Conservation (phyloP, 208 protist genomes). For the Porcisia hertigi region DNA sequence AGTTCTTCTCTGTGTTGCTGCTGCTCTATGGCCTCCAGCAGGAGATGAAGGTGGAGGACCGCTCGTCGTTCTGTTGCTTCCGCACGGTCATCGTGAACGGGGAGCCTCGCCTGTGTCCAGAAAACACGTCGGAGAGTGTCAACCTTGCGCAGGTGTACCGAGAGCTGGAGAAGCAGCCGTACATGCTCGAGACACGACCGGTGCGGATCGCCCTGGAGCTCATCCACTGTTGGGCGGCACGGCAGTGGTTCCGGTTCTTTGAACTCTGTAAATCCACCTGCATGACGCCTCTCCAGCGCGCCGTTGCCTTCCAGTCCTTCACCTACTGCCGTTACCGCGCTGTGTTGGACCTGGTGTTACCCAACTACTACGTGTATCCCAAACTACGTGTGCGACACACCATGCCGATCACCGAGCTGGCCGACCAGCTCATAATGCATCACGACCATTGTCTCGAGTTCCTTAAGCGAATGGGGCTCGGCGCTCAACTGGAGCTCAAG, state of each 20-base stretch:
- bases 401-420: constrained; percentile 44
- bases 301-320: constrained; percentile 84
- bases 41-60: constrained; percentile 73
- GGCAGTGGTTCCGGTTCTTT: constrained; percentile 82
- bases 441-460: constrained; percentile 56
- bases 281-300: constrained; percentile 70
- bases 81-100: constrained; percentile 29
- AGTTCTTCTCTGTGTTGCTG: constrained; percentile 80
- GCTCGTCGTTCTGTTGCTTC: constrained; percentile 66
- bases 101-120: constrained; percentile 28
- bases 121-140: constrained; percentile 57
- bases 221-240: constrained; percentile 68
- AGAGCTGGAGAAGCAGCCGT: constrained; percentile 71
- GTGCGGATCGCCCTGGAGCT: constrained; percentile 59
- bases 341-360: constrained; percentile 75
- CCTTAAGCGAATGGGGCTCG: constrained; percentile 62
- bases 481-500: constrained; percentile 22
- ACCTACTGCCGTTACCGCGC: constrained; percentile 82
- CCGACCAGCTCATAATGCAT: constrained; percentile 56
- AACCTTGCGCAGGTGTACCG: constrained; percentile 75
- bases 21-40: constrained; percentile 84
- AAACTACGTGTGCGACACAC: constrained; percentile 55
- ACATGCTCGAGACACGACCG: constrained; percentile 55
- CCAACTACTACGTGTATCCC: constrained; percentile 66
- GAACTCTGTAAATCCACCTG: constrained; percentile 42